Evolutionary conservation across 108 stramenopile species (phyloP).

Genomic region (Conticribra guillardii): DNA sequence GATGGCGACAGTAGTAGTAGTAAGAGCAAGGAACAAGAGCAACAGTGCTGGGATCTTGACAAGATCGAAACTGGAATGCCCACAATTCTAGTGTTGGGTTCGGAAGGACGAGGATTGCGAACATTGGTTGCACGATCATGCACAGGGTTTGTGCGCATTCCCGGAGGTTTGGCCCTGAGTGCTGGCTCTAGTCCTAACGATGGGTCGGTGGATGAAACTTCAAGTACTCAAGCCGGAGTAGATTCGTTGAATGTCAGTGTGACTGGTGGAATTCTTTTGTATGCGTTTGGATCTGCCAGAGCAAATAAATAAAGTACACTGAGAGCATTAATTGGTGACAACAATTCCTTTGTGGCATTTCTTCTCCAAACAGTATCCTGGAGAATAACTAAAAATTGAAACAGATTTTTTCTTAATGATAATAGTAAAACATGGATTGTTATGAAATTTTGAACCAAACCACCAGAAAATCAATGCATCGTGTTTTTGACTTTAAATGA

Average conservation of each 20-base stretch:
- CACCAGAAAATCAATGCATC: too few species aligned
- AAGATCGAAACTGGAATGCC: constrained; percentile 60
- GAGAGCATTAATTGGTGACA: not conserved
- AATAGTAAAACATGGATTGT: too few species aligned
- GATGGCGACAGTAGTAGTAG: constrained; percentile 20
- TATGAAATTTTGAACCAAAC: too few species aligned
- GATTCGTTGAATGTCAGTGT: constrained; percentile 98
- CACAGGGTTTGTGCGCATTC: constrained; percentile 90
- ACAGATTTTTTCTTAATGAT: too few species aligned
- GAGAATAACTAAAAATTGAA: not conserved
- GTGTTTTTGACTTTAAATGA: too few species aligned
- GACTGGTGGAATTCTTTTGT: constrained; percentile 92
- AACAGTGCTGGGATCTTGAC: constrained; percentile 57
- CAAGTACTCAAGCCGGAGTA: constrained; percentile 57
- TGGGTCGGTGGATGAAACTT: too few species aligned
- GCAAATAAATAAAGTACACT: not conserved
- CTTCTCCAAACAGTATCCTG: constrained; percentile 11
- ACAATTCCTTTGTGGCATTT: constrained; percentile 36
- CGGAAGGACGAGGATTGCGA: constrained; percentile 93
- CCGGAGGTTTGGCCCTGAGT: constrained; percentile 49
- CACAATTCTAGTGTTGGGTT: constrained; percentile 94
- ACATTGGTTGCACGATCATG: constrained; percentile 86
- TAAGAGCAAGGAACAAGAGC: constrained; percentile 11
- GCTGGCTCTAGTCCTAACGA: constrained; percentile 35
- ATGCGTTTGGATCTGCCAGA: constrained; percentile 65